A percentile compares a stretch with the other conserved stretches of the same genome.
Evolutionary conservation across 1,284 basidiomycete genomes (phyloP).

Genomic region (Pyrrhoderma lamaoense): DNA sequence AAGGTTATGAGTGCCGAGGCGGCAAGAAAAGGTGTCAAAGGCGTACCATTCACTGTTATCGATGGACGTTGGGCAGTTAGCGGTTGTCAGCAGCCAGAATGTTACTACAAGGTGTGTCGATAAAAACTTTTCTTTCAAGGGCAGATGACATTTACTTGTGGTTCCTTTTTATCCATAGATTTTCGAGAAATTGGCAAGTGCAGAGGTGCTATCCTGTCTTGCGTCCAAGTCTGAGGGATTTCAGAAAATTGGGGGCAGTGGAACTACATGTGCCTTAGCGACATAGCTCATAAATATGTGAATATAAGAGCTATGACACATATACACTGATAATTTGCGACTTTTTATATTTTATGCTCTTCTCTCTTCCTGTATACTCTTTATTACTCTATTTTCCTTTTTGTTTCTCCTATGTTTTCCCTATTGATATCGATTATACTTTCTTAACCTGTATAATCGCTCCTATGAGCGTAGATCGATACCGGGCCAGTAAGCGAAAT

Average conservation of each 20-base stretch:
- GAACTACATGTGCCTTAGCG: neutral
- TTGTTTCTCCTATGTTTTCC: neutral
- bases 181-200: neutral
- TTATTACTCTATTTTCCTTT: neutral
- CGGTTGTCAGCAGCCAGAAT: conserved; percentile 65
- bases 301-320: neutral
- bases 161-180: neutral
- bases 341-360: neutral
- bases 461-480: too few relatives aligned
- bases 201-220: neutral
- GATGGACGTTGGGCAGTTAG: conserved; percentile 74
- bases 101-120: conserved; percentile 56
- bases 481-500: too few relatives aligned
- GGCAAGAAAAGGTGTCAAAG: conserved; percentile 62
- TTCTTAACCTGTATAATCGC: neutral
- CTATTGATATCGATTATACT: neutral
- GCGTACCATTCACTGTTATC: conserved; percentile 76
- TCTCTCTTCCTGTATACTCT: neutral
- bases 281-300: too few relatives aligned
- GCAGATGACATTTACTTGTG: neutral
- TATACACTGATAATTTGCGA: neutral
- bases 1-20: conserved; percentile 61
- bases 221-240: too few relatives aligned
- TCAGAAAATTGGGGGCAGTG: neutral
- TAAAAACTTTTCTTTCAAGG: neutral